These are phyloP conservation scores for Phaeosphaeria sp. DNA, from an alignment of 2,329 filamentous ascomycete genomes.

Conservation along the genomic window DNA sequence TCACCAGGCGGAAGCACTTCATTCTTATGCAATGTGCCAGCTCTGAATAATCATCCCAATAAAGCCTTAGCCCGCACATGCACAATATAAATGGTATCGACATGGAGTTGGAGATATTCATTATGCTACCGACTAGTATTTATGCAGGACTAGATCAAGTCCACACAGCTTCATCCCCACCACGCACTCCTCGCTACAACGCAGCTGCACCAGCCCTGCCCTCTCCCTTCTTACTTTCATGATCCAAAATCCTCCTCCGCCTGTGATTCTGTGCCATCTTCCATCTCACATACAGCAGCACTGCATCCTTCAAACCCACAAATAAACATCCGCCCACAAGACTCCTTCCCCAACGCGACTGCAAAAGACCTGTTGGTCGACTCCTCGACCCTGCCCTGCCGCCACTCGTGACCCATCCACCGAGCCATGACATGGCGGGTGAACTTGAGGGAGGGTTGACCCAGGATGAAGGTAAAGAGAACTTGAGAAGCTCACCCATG, in stretches of 20 bases:
- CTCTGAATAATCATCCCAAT: no score
- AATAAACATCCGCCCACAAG: slow-evolving; percentile 88
- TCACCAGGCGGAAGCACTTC: no score
- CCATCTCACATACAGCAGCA: slow-evolving; percentile 65
- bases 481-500: slow-evolving; percentile 76
- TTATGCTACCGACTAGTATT: not conserved
- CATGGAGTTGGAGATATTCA: not conserved
- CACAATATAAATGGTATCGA: not conserved
- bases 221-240: slow-evolving; percentile 19
- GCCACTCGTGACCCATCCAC: slow-evolving; percentile 23
- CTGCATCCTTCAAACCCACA: slow-evolving; percentile 77
- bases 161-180: no score
- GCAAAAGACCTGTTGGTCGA: slow-evolving; percentile 70
- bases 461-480: slow-evolving; percentile 72
- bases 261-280: slow-evolving; percentile 58
- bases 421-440: slow-evolving; percentile 25
- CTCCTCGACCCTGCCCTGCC: slow-evolving; percentile 18
- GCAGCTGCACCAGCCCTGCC: not conserved
- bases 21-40: no score
- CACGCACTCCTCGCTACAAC: no score
- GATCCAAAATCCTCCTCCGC: slow-evolving; percentile 54
- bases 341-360: slow-evolving; percentile 87
- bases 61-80: no score
- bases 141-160: not conserved
- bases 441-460: slow-evolving; percentile 52